These are phyloP conservation scores for Dissophora globulifera DNA, from an alignment of 192 early-diverging fungal species.

Conservation along the genomic window DNA sequence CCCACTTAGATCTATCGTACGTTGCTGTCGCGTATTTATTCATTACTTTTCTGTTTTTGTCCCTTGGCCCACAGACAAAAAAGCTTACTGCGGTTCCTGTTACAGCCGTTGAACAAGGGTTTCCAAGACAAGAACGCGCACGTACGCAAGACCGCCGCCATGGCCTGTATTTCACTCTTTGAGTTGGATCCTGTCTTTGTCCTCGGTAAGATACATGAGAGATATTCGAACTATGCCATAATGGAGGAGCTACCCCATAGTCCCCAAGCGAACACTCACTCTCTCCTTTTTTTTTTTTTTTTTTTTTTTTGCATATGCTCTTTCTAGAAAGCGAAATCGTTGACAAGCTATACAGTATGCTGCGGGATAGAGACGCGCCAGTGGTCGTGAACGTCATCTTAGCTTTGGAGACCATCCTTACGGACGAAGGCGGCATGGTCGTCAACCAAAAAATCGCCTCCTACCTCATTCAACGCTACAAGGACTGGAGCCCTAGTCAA, in stretches of 20 bases:
- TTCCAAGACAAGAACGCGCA: conserved; percentile 54
- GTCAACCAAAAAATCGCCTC: conserved; percentile 35
- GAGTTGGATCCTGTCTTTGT: conserved; percentile 49
- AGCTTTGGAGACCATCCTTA: conserved; percentile 47
- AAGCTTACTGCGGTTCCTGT: conserved; percentile 47
- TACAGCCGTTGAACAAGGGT: conserved; percentile 39
- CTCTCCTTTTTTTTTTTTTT: too few species aligned
- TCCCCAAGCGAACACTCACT: background rate
- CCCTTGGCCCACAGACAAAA: conserved; percentile 14
- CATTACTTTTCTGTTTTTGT: background rate
- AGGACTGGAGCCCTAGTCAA: conserved; percentile 49
- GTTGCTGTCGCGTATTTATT: too few species aligned
- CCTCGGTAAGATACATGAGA: conserved; percentile 31
- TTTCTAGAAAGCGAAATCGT: conserved; percentile 53
- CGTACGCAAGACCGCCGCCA: conserved; percentile 54
- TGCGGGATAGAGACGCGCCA: conserved; percentile 48
- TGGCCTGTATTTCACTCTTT: conserved; percentile 51
- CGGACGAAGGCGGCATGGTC: conserved; percentile 49
- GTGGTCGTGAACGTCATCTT: conserved; percentile 46
- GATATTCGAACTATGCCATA: too few species aligned
- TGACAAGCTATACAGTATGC: conserved; percentile 38
- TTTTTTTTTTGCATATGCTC: too few species aligned
- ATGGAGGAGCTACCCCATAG: too few species aligned
- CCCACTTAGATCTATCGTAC: too few species aligned
- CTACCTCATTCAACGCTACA: conserved; percentile 37